Evolutionary conservation across 2,329 filamentous ascomycete species (phyloP).

Genomic region (Leptographium radiaticola): DNA sequence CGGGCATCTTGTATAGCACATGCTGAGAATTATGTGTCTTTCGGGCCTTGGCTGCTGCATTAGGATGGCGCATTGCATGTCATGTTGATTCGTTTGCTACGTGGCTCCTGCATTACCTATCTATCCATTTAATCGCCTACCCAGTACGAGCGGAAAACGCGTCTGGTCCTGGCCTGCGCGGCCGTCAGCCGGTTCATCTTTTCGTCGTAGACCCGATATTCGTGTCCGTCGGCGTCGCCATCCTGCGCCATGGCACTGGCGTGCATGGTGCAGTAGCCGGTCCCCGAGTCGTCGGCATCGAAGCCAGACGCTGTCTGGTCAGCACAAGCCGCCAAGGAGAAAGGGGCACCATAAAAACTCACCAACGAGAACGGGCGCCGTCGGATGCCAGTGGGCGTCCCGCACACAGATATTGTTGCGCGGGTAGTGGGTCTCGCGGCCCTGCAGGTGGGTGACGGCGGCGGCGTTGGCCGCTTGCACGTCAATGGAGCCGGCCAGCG

Average conservation of each 20-base stretch:
- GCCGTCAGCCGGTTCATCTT: slow-evolving; percentile 31
- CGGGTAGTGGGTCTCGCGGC: not conserved
- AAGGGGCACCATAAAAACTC: slow-evolving; percentile 17
- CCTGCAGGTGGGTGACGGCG: not conserved
- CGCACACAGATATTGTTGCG: slow-evolving; percentile 54
- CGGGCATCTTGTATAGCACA: not conserved
- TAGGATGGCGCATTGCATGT: not conserved
- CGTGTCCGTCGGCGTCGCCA: slow-evolving; percentile 48
- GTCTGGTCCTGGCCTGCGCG: not conserved
- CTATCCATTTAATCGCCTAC: not conserved
- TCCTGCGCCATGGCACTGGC: slow-evolving; percentile 56
- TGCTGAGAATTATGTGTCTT: not conserved
- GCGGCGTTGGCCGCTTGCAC: slow-evolving; percentile 52
- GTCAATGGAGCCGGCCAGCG: slow-evolving; percentile 63
- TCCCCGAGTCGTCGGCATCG: slow-evolving; percentile 62
- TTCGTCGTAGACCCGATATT: slow-evolving; percentile 49
- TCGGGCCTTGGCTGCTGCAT: not conserved
- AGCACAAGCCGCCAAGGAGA: not conserved
- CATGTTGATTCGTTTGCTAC: not conserved
- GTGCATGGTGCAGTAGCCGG: slow-evolving; percentile 61
- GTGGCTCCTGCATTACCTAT: not conserved
- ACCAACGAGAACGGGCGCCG: slow-evolving; percentile 63
- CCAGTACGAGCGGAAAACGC: not conserved
- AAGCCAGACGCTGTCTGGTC: slow-evolving; percentile 56
- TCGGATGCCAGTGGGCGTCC: slow-evolving; percentile 86